Base-by-base conservation (phyloP, 2,329 filamentous ascomycete genomes). In the Monilinia polystroma region DNA sequence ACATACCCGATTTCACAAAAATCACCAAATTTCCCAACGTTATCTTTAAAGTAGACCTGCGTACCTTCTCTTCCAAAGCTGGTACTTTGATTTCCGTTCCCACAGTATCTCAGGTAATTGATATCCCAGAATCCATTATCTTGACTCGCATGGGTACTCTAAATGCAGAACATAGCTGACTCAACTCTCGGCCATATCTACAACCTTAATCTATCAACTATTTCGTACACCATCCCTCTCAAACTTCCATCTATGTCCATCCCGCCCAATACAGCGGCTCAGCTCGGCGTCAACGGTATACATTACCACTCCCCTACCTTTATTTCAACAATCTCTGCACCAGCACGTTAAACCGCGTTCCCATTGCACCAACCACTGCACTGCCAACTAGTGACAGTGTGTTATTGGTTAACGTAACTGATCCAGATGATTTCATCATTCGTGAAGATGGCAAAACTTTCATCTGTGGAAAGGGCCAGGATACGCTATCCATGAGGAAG, bases 241-340 rank as follows among this genome's bases (percentile, higher is more conserved):
- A 70, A 74, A 65, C 71, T 75, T 43, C 64, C 69, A 6, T 70
- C 68, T 16, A 76, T 73, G 59, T 62, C 70, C 56, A 41, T 29
- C 16, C 32, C 49, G 41, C 16, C 68, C 49, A 14, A 59, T 52
- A 12, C 62, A 47, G 11, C 51, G 2, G 63, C 69, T 4, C 67
- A 64, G 20, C 64, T 68, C 4, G 74, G 68, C 1, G 68, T 72
- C 47, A 72, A 76, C 29, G 75, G 74, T n/a, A 45, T 76, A 26
- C 69, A 76, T 70, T 64, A 56, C 38, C 38, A 16, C n/a, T 63
- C 66, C 14, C 56, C 11, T 67, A 63, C 32, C 70, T 75, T 3
- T 76, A 74, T 67, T 76, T 70, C 54, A 68, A 71, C 32, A 76
- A 76, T 38, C 63, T 70, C 16, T 70, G 67, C 2, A 29, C 20